Conservation (phyloP, 805 yeast species). For the Pichia paraexigua region DNA sequence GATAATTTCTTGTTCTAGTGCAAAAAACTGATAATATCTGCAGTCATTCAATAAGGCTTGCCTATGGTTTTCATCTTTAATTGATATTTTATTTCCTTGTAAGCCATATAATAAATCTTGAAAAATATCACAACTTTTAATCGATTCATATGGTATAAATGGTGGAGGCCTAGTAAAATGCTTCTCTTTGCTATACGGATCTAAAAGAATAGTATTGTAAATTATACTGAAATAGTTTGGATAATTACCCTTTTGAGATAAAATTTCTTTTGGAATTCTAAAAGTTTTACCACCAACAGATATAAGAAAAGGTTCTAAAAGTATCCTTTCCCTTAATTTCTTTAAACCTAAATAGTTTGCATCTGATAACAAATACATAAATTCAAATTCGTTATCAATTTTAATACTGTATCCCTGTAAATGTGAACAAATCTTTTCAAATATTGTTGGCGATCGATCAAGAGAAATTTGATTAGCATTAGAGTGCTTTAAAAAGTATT, state of each 20-base stretch:
- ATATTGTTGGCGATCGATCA: conserved; percentile 67
- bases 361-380: conserved; percentile 57
- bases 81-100: conserved; percentile 43
- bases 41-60: conserved; percentile 57
- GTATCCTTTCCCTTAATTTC: conserved; percentile 41
- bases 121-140: conserved; percentile 48
- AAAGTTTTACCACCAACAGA: conserved; percentile 54
- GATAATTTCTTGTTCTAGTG: conserved; percentile 64
- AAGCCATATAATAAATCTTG: conserved; percentile 46
- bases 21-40: conserved; percentile 65
- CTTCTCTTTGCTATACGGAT: conserved; percentile 33
- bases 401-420: conserved; percentile 72
- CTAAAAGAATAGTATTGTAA: conserved; percentile 42
- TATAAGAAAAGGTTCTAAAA: conserved; percentile 48
- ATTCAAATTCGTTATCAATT: conserved; percentile 53
- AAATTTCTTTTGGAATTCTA: conserved; percentile 47
- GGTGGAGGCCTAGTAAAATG: conserved; percentile 70
- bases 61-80: conserved; percentile 49
- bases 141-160: conserved; percentile 44
- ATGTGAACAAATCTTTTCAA: conserved; percentile 60
- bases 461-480: conserved; percentile 41
- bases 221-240: conserved; percentile 74
- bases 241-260: conserved; percentile 54
- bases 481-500: conserved; percentile 41
- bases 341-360: conserved; percentile 64